Conservation (phyloP, 2,329 filamentous ascomycete genomes). For the Fusarium sp. region DNA sequence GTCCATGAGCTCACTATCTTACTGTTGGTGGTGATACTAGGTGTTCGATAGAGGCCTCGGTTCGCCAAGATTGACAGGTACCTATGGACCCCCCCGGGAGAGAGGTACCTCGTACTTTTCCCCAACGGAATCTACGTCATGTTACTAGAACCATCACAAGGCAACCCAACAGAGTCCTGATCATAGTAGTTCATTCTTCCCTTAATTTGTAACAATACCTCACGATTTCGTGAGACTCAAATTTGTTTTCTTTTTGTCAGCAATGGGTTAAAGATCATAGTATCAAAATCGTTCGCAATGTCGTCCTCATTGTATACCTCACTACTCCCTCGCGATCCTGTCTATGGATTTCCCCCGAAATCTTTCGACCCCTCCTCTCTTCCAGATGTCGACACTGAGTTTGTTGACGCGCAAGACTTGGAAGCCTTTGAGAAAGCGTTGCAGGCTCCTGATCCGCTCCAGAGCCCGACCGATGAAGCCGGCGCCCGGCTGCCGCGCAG, state of each 20-base stretch:
- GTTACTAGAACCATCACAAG: slow-evolving; percentile 45
- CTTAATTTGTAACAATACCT: slow-evolving; percentile 17
- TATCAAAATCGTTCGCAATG: slow-evolving; percentile 38
- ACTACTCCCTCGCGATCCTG: slow-evolving; percentile 46
- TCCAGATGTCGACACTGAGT: slow-evolving; percentile 85
- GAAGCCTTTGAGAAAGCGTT: slow-evolving; percentile 84
- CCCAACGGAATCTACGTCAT: slow-evolving; percentile 53
- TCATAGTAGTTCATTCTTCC: slow-evolving; percentile 29
- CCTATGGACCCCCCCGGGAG: slow-evolving; percentile 16
- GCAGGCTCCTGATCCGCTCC: slow-evolving; percentile 81
- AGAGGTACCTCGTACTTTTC: slow-evolving; percentile 33
- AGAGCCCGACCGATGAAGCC: slow-evolving; percentile 69
- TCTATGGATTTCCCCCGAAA: slow-evolving; percentile 71
- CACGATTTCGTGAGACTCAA: neutral
- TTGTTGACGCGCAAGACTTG: slow-evolving; percentile 79
- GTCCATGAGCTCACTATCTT: slow-evolving; percentile 16
- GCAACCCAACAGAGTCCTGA: slow-evolving; percentile 40
- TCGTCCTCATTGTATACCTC: slow-evolving; percentile 43
- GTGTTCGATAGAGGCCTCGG: slow-evolving; percentile 34
- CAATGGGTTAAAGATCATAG: slow-evolving; percentile 35
- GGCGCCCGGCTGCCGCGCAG: slow-evolving; percentile 59
- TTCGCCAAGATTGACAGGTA: slow-evolving; percentile 30
- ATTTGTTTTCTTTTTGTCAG: slow-evolving; percentile 2
- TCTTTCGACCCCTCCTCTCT: slow-evolving; percentile 77
- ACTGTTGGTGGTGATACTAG: slow-evolving; percentile 27